Evolutionary conservation across 2,329 filamentous ascomycete genomes (phyloP), one percentile per base, ranked within the genome.

Genomic region (Trichophyton rubrum): DNA sequence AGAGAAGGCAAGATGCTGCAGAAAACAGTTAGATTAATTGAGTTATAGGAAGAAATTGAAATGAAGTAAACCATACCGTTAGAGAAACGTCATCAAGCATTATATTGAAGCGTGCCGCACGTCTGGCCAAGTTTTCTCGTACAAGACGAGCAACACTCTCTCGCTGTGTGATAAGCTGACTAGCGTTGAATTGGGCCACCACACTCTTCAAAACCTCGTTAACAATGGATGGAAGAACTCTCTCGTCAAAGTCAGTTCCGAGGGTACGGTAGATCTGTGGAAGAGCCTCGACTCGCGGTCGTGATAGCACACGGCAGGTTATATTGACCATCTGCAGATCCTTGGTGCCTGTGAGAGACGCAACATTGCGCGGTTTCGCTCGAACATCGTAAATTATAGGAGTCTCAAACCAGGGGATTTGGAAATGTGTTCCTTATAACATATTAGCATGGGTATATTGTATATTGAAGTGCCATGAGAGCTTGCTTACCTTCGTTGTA

Each of bases 321-420:
- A 99, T 97, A 83, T 99, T 99, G 73, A 97, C 93, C 93, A 99
- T 99, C 80, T 99, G 93, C 77, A 99, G 79, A 77, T 99, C 93
- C 82, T 99, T 99, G 72, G 93, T 99, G 68, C 93, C 93, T 62
- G 93, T 99, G 67, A 99, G 84, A 66, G 93, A 97, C 67, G 93
- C 88, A 68, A 99, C 91, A 71, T 95, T 96, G 73, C 93, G 86
- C 70, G 93, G 93, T 81, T 92, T 96, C 63, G 93, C 93, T 77
- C 93, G 92, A 68, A 99, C 93, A 75, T 99, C 92, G 80, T 97
- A 99, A 69, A 91, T 86, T 74, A 99, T 85, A 58, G 93, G 90
- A 3, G 91, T 96, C 78, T 99, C 93, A 76, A 99, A 87, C 93
- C 93, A 99, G 58, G 93, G 93, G 66, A 99, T 85, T 68, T 87